These are phyloP conservation scores for Nymphaea thermarum DNA, from an alignment of 164 flowering plant species.

Conservation along the genomic window DNA sequence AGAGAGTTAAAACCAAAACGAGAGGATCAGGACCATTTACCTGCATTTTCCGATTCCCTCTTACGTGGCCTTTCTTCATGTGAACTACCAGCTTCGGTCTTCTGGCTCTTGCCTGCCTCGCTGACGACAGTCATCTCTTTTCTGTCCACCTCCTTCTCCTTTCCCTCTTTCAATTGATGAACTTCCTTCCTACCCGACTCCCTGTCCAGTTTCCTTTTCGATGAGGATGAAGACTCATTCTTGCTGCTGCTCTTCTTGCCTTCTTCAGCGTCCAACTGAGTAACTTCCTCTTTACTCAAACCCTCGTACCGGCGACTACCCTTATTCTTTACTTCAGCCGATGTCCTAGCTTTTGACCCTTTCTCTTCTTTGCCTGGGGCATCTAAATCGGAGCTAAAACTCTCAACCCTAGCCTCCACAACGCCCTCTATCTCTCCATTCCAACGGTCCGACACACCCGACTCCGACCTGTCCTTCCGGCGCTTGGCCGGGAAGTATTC, in stretches of 20 bases:
- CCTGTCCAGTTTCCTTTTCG: constrained; percentile 34
- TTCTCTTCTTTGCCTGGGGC: constrained; percentile 6
- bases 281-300: constrained; percentile 23
- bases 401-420: constrained; percentile 12
- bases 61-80: neutral
- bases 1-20: neutral
- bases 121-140: neutral
- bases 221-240: constrained; percentile 13
- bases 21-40: neutral
- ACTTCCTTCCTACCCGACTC: constrained; percentile 32
- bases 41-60: neutral
- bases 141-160: constrained; percentile 27
- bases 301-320: constrained; percentile 31
- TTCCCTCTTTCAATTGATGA: constrained; percentile 22
- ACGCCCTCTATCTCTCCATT: constrained; percentile 19
- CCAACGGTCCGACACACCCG: constrained; percentile 18
- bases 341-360: constrained; percentile 15
- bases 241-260: constrained; percentile 13
- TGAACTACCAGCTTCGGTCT: neutral
- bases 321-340: constrained; percentile 32
- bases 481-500: constrained; percentile 15
- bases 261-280: constrained; percentile 26
- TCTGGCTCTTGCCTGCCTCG: neutral
- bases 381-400: constrained; percentile 10
- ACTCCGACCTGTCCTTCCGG: constrained; percentile 17